Conservation (phyloP, 768 basidiomycete genomes). For the Lactarius akahatsu region DNA sequence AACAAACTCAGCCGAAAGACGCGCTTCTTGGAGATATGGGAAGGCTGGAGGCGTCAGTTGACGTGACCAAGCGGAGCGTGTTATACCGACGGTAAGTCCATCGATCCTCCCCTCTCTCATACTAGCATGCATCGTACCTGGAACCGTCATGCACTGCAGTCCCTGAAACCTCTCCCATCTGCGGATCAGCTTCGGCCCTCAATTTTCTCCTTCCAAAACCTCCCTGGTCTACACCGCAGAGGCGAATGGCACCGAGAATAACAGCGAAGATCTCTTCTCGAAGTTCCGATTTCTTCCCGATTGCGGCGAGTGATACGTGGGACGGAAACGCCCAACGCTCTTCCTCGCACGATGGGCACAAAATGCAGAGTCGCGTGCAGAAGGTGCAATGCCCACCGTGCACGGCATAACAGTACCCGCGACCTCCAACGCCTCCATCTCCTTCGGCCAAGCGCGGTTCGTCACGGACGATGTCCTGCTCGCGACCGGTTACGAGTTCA, state of each 20-base stretch:
- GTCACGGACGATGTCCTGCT: constrained; percentile 28
- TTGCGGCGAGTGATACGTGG: constrained; percentile 26
- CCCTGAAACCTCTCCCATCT: neutral
- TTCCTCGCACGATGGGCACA: constrained; percentile 17
- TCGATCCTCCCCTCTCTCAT: neutral
- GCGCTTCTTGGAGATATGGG: constrained; percentile 35
- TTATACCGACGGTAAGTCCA: constrained; percentile 32
- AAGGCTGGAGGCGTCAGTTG: constrained; percentile 22
- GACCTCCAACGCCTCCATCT: neutral
- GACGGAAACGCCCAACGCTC: constrained; percentile 24
- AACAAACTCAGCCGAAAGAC: constrained; percentile 28
- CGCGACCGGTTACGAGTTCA: constrained; percentile 34
- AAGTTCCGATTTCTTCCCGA: constrained; percentile 28
- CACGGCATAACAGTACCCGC: constrained; percentile 9
- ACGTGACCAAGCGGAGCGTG: constrained; percentile 32
- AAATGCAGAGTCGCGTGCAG: neutral
- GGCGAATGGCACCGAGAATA: constrained; percentile 22
- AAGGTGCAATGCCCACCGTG: neutral
- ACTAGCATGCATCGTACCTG: neutral
- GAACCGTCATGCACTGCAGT: neutral
- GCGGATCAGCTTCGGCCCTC: constrained; percentile 22
- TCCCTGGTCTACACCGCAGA: constrained; percentile 28
- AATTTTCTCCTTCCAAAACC: constrained; percentile 27
- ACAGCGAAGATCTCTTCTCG: constrained; percentile 15
- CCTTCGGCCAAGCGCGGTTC: constrained; percentile 28